phyloP scores from a whole-genome alignment of 2,329 filamentous ascomycete genomes.

The Lachnellula suecica region DNA sequence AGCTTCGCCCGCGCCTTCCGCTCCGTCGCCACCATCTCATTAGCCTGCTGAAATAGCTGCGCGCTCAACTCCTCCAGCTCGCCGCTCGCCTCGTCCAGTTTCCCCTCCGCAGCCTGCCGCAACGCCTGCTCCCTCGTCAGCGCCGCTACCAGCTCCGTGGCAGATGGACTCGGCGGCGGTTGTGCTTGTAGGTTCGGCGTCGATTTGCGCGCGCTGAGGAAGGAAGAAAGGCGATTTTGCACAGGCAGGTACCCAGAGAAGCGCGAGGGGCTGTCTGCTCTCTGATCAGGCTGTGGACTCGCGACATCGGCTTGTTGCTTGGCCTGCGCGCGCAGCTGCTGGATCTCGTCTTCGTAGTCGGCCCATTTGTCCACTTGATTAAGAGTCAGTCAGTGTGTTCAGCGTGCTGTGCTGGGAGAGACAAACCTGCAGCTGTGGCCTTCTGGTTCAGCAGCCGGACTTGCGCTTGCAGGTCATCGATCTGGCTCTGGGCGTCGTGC shows the following conservation, averaged over 20 bases:
- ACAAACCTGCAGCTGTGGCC: slow-evolving; percentile 59
- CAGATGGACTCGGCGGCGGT: slow-evolving; percentile 22
- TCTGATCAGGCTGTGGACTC: slow-evolving; percentile 6
- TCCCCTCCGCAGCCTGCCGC: slow-evolving; percentile 67
- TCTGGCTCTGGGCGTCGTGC: slow-evolving; percentile 52
- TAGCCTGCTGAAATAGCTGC: slow-evolving; percentile 77
- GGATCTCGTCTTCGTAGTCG: slow-evolving; percentile 79
- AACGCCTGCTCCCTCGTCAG: slow-evolving; percentile 66
- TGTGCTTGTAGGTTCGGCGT: slow-evolving; percentile 37
- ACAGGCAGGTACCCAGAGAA: slow-evolving; percentile 29
- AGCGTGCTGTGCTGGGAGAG: slow-evolving; percentile 1
- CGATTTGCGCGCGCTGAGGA: slow-evolving; percentile 50
- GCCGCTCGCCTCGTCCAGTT: slow-evolving; percentile 62
- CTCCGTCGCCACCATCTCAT: slow-evolving; percentile 83
- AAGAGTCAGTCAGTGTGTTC: background rate
- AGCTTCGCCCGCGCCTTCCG: slow-evolving; percentile 68
- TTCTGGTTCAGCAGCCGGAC: slow-evolving; percentile 70
- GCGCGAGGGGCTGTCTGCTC: slow-evolving; percentile 12
- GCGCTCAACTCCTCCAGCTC: slow-evolving; percentile 80
- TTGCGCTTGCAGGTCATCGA: slow-evolving; percentile 69
- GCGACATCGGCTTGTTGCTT: slow-evolving; percentile 13
- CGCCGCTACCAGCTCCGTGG: slow-evolving; percentile 57
- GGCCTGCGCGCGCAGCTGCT: slow-evolving; percentile 49
- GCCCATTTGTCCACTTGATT: slow-evolving; percentile 62
- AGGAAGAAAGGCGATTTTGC: slow-evolving; percentile 39